Base-by-base conservation (phyloP, 2,329 filamentous ascomycete species). In the Venturia effusa region DNA sequence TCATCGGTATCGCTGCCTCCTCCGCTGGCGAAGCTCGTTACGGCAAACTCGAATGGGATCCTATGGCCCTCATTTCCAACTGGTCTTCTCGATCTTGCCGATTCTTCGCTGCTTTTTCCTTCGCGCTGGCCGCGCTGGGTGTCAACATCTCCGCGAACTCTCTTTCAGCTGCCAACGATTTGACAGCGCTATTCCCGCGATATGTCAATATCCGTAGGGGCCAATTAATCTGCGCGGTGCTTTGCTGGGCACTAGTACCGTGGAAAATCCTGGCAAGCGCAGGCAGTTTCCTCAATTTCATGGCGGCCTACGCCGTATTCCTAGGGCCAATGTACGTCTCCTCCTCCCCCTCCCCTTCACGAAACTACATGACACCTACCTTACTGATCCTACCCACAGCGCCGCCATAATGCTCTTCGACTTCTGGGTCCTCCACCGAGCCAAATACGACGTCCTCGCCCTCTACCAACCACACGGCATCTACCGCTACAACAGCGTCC, bases 291-390 rank as follows among this genome's bases (percentile, higher is more conserved):
- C 68, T 80, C 3, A 80, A 81, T 54, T 89, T 89, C 73, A 87
- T 90, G 81, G 79, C 81, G 54, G 86, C 85, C 0, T 85, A 87
- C 70, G 81, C 82, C 1, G 79, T 88, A 45, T 88, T 89, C 73
- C 75, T 88, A 0, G 51, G 51, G 5, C 51, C 51, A 4, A 85
- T 83, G 32, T 57, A 19, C 32, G 51, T 57, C 67, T 67, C 70
- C 65, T 66, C 17, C 67, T 71, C 65, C 66, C 7, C 13, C 27
- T 8, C 19, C 4, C 41, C 13, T 32, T 59, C 1, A 10, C 67
- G 1, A 64, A 64, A 4, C 59, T 71, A 17, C 11, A 41, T 3
- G 57, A 19, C 24, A n/a, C 22, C 67, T n/a, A n/a, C n/a, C n/a
- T n/a, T n/a, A n/a, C 55, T 30, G 24, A 61, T 51, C 59, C 64